Evolutionary conservation across 495 filamentous ascomycete species (phyloP).

Genomic region (Trichoderma asperelloides): DNA sequence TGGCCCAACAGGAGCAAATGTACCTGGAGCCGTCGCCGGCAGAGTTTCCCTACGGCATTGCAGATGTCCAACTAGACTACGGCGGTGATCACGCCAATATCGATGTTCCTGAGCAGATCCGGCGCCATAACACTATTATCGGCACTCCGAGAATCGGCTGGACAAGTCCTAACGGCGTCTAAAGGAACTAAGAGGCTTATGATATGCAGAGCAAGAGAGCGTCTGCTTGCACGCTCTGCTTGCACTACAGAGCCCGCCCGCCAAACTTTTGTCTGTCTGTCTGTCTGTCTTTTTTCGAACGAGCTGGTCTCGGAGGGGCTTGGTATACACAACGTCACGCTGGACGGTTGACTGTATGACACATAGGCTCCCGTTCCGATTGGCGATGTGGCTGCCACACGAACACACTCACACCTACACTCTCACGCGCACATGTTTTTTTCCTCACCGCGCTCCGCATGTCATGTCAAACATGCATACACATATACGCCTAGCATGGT

Average conservation of each 20-base stretch:
- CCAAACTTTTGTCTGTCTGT: background rate
- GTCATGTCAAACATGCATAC: background rate
- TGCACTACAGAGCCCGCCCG: background rate
- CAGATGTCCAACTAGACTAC: constrained; percentile 5
- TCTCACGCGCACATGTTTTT: background rate
- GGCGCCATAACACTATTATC: background rate
- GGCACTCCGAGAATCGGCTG: background rate
- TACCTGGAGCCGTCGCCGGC: background rate
- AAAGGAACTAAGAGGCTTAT: background rate
- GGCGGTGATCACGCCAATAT: background rate
- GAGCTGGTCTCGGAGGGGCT: constrained; percentile 2
- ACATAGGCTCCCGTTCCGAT: constrained; percentile 5
- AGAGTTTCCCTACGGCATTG: background rate
- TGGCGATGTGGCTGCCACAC: constrained; percentile 2
- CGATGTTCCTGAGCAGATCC: background rate
- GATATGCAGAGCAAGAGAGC: background rate
- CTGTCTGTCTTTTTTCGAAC: background rate
- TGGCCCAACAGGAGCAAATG: background rate
- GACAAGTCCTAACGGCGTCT: background rate
- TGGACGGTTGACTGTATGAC: background rate
- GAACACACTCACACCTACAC: background rate
- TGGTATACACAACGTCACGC: constrained; percentile 1
- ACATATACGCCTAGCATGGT: background rate
- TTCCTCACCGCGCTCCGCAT: background rate
- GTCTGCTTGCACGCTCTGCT: background rate